A percentile compares a stretch with the other conserved stretches of the same genome.
Conservation (phyloP, 768 basidiomycete genomes). For the Pholiota conissans region DNA sequence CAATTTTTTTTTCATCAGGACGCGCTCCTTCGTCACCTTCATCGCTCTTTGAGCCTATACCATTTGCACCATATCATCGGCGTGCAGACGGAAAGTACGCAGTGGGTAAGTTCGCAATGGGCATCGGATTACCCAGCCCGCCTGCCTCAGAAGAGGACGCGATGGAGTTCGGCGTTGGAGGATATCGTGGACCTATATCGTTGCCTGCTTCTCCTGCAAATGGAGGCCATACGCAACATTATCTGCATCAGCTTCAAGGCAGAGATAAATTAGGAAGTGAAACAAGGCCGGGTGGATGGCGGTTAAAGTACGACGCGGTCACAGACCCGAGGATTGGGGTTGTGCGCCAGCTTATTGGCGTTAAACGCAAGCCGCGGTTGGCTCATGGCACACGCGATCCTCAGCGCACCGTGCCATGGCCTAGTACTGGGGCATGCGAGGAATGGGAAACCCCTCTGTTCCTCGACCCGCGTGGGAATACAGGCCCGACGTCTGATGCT, state of each 20-base stretch:
- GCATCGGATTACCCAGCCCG: conserved; percentile 50
- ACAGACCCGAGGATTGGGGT: conserved; percentile 77
- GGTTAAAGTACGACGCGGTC: conserved; percentile 49
- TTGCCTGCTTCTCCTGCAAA: conserved; percentile 4
- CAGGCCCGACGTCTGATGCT: conserved; percentile 25
- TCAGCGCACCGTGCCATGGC: conserved; percentile 21
- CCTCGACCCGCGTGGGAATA: neutral
- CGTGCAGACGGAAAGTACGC: conserved; percentile 73
- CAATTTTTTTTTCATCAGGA: conserved; percentile 9
- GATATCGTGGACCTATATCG: neutral
- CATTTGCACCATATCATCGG: conserved; percentile 65
- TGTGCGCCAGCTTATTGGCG: conserved; percentile 64
- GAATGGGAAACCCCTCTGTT: conserved; percentile 42
- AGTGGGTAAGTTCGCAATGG: conserved; percentile 63
- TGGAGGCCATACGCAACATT: neutral
- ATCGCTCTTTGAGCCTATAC: conserved; percentile 68
- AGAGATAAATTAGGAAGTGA: neutral
- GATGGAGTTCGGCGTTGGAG: neutral
- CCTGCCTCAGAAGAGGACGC: conserved; percentile 47
- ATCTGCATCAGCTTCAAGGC: neutral
- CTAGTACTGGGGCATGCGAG: conserved; percentile 38
- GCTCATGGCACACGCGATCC: conserved; percentile 34
- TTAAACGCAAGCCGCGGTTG: conserved; percentile 59
- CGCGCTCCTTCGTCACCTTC: conserved; percentile 12
- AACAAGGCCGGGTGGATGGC: conserved; percentile 41